A percentile compares a stretch with the other conserved stretches of the same genome.
These are phyloP conservation scores for Yarrowia sp. DNA, from an alignment of 805 yeast genomes.

Conservation along the genomic window DNA sequence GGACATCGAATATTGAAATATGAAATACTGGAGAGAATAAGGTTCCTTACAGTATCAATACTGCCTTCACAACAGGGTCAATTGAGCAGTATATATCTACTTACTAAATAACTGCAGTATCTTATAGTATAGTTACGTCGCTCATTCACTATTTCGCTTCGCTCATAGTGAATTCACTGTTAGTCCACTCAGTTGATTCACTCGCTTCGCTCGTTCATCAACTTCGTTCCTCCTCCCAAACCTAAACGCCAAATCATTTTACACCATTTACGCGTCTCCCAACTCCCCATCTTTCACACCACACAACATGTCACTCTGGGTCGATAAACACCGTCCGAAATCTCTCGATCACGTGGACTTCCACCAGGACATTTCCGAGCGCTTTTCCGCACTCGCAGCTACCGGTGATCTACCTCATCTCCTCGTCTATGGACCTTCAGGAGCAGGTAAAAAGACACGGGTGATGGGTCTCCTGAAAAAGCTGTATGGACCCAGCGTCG, in stretches of 20 bases:
- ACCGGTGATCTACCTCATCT: slow-evolving; percentile 92
- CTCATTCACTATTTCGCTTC: too few relatives aligned
- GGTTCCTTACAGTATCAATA: too few relatives aligned
- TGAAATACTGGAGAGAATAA: too few relatives aligned
- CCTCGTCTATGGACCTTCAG: slow-evolving; percentile 90
- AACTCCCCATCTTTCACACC: not conserved
- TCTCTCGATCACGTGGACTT: slow-evolving; percentile 61
- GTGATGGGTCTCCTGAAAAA: slow-evolving; percentile 75
- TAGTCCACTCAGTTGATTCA: too few relatives aligned
- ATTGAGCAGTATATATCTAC: too few relatives aligned
- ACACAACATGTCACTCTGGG: slow-evolving; percentile 83
- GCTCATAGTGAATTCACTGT: too few relatives aligned
- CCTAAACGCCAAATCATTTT: slow-evolving; percentile 5
- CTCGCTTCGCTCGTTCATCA: too few relatives aligned
- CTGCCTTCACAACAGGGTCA: too few relatives aligned
- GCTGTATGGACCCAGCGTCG: slow-evolving; percentile 79
- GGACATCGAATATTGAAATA: too few relatives aligned
- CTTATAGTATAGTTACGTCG: too few relatives aligned
- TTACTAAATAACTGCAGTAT: too few relatives aligned
- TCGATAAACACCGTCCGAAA: slow-evolving; percentile 87
- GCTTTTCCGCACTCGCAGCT: slow-evolving; percentile 58
- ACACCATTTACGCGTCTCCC: not conserved
- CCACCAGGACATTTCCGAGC: slow-evolving; percentile 62
- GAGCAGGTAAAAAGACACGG: slow-evolving; percentile 96
- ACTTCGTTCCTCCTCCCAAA: not conserved